phyloP scores from a whole-genome alignment of 1,139 yeast genomes.

The Hemisphaericaspora xylanilytica region DNA sequence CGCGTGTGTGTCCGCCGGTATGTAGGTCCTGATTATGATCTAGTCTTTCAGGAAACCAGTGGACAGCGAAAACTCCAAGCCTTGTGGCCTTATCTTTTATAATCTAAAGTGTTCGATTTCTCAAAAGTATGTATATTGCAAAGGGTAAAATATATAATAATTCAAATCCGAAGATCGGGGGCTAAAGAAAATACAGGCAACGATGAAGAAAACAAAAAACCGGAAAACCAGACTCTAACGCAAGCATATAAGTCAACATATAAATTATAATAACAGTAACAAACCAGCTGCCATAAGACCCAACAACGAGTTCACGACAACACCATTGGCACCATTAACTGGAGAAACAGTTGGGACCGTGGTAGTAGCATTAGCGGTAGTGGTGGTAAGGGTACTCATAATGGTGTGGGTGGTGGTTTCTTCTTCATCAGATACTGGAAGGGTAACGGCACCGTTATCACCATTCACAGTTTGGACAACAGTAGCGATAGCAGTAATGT shows the following conservation, averaged over 20 bases:
- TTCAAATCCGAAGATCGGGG: constrained; percentile 2
- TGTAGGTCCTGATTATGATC: too few relatives aligned
- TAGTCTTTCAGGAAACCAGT: too few relatives aligned
- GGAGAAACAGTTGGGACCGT: neutral
- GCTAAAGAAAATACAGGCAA: constrained; percentile 1
- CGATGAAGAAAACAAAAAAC: neutral
- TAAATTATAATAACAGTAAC: neutral
- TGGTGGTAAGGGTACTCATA: neutral
- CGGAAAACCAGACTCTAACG: neutral
- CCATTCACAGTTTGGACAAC: constrained; percentile 3
- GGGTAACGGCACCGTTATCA: neutral
- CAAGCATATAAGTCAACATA: neutral
- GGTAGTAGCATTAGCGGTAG: neutral
- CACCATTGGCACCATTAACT: neutral
- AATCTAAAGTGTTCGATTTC: neutral
- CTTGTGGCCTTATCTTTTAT: too few relatives aligned
- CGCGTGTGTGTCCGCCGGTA: too few relatives aligned
- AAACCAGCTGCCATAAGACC: neutral
- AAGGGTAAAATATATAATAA: constrained; percentile 1
- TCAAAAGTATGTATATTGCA: neutral
- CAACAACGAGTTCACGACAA: neutral
- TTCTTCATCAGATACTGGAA: neutral
- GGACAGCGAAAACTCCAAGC: too few relatives aligned
- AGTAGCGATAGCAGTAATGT: neutral
- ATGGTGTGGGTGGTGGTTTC: neutral